Base-by-base conservation (phyloP, 2,329 filamentous ascomycete genomes). In the Clarireedia monteithiana region DNA sequence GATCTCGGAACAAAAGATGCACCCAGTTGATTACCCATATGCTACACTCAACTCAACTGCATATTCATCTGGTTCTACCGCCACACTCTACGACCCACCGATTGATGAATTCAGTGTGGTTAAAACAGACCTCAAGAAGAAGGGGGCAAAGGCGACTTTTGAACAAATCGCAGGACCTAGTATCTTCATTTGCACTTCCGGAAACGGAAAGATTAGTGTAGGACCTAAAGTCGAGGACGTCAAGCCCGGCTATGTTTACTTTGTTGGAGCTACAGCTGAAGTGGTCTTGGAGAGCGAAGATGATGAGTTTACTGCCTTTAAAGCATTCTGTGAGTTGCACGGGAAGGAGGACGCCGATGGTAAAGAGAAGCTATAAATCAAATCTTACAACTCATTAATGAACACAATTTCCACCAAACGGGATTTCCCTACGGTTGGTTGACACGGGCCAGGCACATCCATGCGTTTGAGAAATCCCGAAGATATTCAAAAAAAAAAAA, bases 101-200 rank as follows among this genome's bases (percentile, higher is more conserved):
- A 99, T 99, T 61, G 89, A 96, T 52, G 94, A 99, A 70, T 99
- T 99, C 71, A 87, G 85, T 62, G 92, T 99, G 15, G 83, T 96
- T 48, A 85, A 89, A 66, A 87, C 88, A 0, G 81, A 87, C 10
- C 76, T 99, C 38, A 86, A 85, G 62, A 78, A 77, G 17, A 71
- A 77, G 0, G 87, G 84, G 2, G 83, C 89, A 30, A 96, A 95
- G 73, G 90, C 84, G 0, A 96, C 89, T 0, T 95, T 99, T 65
- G 91, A 96, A 60, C 79, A 84, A 0, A 82, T 99, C 49, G 83
- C 87, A 6, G 94, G 94, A 0, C 94, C 94, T 0, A 96, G 91
- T 70, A 91, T 99, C 64, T 72, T 97, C 62, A 94, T 99, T 59
- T 96, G 91, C 73, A 97, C 92, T 0, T 77, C 78, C 45, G 94